Conservation (phyloP, 495 filamentous ascomycete genomes). For the Penicillium bialowiezense region DNA sequence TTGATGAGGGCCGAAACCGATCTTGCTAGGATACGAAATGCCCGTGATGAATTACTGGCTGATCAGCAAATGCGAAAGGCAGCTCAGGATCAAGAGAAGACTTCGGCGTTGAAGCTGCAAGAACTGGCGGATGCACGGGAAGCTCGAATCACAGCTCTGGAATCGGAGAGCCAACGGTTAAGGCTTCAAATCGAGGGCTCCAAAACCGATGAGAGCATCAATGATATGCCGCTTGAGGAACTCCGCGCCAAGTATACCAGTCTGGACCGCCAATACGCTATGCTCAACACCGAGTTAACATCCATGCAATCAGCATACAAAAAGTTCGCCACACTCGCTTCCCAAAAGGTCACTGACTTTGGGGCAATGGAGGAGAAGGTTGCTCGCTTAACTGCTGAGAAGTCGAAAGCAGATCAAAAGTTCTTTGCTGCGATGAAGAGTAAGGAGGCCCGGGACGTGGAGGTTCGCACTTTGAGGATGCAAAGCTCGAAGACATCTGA, state of each 20-base stretch:
- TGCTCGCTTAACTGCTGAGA: constrained; percentile 73
- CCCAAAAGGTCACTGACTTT: constrained; percentile 79
- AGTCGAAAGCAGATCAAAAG: constrained; percentile 94
- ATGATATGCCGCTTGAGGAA: constrained; percentile 57
- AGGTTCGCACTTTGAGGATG: constrained; percentile 70
- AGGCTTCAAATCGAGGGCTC: constrained; percentile 49
- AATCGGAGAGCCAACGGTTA: constrained; percentile 75
- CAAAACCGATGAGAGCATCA: constrained; percentile 39
- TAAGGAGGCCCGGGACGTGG: constrained; percentile 75
- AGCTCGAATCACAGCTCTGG: constrained; percentile 71
- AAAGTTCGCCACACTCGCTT: constrained; percentile 76
- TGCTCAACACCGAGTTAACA: constrained; percentile 82
- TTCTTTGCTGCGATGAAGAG: constrained; percentile 94
- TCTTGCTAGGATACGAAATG: constrained; percentile 75
- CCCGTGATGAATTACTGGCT: constrained; percentile 78
- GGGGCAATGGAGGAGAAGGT: constrained; percentile 74
- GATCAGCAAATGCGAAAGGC: constrained; percentile 79
- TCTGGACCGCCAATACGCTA: constrained; percentile 72
- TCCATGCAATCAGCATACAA: constrained; percentile 85
- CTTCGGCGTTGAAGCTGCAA: constrained; percentile 63
- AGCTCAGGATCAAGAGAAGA: constrained; percentile 70
- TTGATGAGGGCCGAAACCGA: constrained; percentile 78
- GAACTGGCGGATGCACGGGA: constrained; percentile 75
- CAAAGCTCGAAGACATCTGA: constrained; percentile 91
- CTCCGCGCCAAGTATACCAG: constrained; percentile 68